A percentile compares a stretch with the other conserved stretches of the same genome.
These are phyloP conservation scores for Coemansia sp. DNA, from an alignment of 192 early-diverging fungal species.

Conservation along the genomic window DNA sequence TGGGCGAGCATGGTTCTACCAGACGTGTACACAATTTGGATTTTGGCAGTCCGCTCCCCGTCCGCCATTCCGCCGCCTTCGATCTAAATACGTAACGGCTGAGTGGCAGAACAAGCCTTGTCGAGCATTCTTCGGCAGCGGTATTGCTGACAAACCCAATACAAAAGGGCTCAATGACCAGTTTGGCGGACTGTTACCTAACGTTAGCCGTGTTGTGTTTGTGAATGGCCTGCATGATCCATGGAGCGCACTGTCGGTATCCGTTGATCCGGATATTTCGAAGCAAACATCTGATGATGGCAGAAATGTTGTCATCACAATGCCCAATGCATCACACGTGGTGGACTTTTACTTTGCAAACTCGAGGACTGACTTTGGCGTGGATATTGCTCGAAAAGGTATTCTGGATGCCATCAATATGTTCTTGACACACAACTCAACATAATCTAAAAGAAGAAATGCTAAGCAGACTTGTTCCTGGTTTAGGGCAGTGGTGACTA, in stretches of 20 bases:
- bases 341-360: conserved; percentile 44
- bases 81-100: conserved; percentile 43
- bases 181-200: conserved; percentile 36
- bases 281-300: conserved; percentile 9
- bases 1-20: conserved; percentile 62
- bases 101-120: conserved; percentile 51
- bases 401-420: conserved; percentile 33
- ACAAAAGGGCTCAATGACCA: conserved; percentile 26
- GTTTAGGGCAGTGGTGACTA: no score
- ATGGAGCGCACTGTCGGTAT: conserved; percentile 58
- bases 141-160: conserved; percentile 20
- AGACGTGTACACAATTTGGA: conserved; percentile 70
- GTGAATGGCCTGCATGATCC: conserved; percentile 68
- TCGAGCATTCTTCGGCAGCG: conserved; percentile 45
- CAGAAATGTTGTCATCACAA: conserved; percentile 42
- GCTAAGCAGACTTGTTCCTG: no score
- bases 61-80: conserved; percentile 45
- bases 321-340: conserved; percentile 49
- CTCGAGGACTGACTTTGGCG: conserved; percentile 40
- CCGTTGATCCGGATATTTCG: conserved; percentile 16
- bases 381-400: conserved; percentile 33
- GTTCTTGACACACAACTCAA: conserved; percentile 27
- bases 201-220: conserved; percentile 58
- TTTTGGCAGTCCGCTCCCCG: conserved; percentile 62
- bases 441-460: no score